Evolutionary conservation across 768 basidiomycete species (phyloP).

Genomic region (Rhodotorula graminis): DNA sequence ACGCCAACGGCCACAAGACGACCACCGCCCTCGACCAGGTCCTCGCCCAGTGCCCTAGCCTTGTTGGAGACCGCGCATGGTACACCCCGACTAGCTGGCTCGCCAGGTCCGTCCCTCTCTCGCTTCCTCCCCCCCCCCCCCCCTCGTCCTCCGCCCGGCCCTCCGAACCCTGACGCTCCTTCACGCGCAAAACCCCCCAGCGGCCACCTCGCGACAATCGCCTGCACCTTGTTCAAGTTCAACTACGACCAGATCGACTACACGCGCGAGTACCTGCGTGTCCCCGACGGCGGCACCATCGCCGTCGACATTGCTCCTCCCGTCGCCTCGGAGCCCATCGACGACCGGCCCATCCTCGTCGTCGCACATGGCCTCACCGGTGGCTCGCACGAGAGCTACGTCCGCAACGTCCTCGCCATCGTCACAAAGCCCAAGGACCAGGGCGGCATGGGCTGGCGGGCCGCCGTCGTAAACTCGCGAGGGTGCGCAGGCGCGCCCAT

Average conservation of each 20-base stretch:
- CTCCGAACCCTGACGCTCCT: not conserved
- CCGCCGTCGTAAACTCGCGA: constrained; percentile 83
- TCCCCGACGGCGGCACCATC: constrained; percentile 52
- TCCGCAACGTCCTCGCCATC: constrained; percentile 71
- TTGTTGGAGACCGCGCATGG: constrained; percentile 12
- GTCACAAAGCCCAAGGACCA: constrained; percentile 64
- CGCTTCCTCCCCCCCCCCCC: not conserved
- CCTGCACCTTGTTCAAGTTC: constrained; percentile 24
- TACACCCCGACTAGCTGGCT: constrained; percentile 32
- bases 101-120: not conserved
- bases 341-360: constrained; percentile 51
- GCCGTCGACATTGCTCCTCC: constrained; percentile 46
- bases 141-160: too few relatives aligned
- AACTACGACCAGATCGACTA: constrained; percentile 32
- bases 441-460: constrained; percentile 87
- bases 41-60: constrained; percentile 10
- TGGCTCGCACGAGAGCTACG: constrained; percentile 69
- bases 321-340: constrained; percentile 44
- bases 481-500: constrained; percentile 87
- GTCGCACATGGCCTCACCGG: constrained; percentile 48
- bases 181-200: not conserved
- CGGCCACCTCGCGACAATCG: constrained; percentile 31
- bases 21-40: constrained; percentile 2
- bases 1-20: not conserved
- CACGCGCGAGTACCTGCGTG: constrained; percentile 47